Conservation (phyloP, 208 protist genomes). For the Borovskyia barvae region DNA sequence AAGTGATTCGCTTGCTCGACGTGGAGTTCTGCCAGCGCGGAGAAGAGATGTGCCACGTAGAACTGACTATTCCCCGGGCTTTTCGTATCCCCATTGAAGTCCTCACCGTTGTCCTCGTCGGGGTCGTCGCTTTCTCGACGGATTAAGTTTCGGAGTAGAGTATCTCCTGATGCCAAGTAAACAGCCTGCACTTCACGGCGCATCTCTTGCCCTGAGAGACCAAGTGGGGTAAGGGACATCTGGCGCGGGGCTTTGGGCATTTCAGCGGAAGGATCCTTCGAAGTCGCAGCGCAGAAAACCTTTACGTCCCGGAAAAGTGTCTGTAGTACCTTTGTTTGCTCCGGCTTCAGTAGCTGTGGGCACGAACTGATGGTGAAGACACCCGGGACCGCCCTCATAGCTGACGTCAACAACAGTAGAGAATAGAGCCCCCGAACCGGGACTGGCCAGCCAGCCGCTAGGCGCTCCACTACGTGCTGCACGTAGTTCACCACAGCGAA, state of each 20-base stretch:
- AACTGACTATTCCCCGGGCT: constrained; percentile 12
- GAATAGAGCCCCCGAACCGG: constrained; percentile 60
- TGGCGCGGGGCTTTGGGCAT: too few relatives aligned
- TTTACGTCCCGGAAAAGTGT: constrained; percentile 7
- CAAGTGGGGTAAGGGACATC: too few relatives aligned
- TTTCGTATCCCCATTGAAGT: neutral
- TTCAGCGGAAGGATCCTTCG: too few relatives aligned
- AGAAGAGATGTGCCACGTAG: constrained; percentile 34
- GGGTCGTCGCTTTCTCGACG: neutral
- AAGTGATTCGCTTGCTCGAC: constrained; percentile 24
- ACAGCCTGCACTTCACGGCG: neutral
- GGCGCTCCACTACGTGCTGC: constrained; percentile 50
- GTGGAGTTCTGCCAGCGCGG: constrained; percentile 26
- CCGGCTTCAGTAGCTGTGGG: constrained; percentile 9
- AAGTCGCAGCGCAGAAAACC: too few relatives aligned
- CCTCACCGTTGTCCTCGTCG: neutral
- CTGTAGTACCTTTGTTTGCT: constrained; percentile 14
- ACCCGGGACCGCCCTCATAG: constrained; percentile 14
- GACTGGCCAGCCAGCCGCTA: constrained; percentile 66
- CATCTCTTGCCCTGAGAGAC: neutral
- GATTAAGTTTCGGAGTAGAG: constrained; percentile 18
- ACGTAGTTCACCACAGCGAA: constrained; percentile 65
- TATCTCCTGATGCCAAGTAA: constrained; percentile 25
- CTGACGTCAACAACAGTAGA: constrained; percentile 38
- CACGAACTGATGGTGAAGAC: constrained; percentile 1